Conservation (phyloP, 129 eudicot genomes). For the Chrysanthemum lavandulifolium region DNA sequence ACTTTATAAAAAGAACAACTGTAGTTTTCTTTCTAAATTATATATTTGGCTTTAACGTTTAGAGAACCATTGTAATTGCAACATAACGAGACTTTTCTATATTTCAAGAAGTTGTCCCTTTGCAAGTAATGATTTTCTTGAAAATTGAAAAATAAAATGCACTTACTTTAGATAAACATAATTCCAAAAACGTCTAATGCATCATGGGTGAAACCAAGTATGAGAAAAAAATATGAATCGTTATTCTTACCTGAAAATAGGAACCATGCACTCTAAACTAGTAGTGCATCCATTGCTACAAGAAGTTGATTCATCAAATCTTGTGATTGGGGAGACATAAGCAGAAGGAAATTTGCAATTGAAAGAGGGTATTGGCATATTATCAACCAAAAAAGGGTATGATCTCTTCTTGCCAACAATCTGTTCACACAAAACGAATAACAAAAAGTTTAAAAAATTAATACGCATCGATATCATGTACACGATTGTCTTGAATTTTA, state of each 20-base stretch:
- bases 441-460: neutral
- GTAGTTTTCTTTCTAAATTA: no score
- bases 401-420: conserved; percentile 71
- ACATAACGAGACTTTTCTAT: neutral
- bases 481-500: neutral
- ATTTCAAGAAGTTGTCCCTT: neutral
- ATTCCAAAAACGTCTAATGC: neutral
- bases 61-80: no score
- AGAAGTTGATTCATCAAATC: conserved; percentile 50
- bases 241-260: conserved; percentile 39
- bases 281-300: conserved; percentile 37
- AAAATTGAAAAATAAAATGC: neutral
- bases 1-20: no score
- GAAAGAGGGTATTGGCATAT: conserved; percentile 50
- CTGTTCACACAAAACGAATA: conserved; percentile 30
- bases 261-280: conserved; percentile 27
- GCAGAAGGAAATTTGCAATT: conserved; percentile 38
- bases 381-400: conserved; percentile 61
- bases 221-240: neutral
- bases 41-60: no score
- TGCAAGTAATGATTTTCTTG: neutral
- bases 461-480: no score
- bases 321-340: conserved; percentile 27
- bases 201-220: neutral
- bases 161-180: neutral